Conservation (phyloP, 148 eudicot genomes). For the Rhododendron henanense region DNA sequence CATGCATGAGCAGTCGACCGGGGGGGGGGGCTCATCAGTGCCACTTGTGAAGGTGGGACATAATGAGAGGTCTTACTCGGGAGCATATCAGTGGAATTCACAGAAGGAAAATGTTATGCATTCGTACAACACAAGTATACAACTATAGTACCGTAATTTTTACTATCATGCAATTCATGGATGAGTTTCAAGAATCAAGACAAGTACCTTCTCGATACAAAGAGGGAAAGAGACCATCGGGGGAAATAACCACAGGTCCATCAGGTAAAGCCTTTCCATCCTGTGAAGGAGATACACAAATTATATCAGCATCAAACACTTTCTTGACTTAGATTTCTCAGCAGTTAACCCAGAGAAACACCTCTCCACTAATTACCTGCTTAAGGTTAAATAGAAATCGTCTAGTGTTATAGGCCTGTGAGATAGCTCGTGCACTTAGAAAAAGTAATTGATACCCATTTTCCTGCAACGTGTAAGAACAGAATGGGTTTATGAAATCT, state of each 20-base stretch:
- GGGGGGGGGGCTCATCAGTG: not conserved
- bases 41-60: not conserved
- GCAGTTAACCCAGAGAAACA: not conserved
- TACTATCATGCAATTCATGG: not conserved
- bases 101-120: not conserved
- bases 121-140: not conserved
- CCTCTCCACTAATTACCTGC: slow-evolving; percentile 51
- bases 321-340: not conserved
- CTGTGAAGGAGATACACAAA: slow-evolving; percentile 33
- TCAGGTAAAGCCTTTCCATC: slow-evolving; percentile 91
- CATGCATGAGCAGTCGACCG: not conserved
- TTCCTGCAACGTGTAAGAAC: slow-evolving; percentile 54
- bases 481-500: not conserved
- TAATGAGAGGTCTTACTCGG: not conserved
- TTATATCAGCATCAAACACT: not conserved
- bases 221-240: slow-evolving; percentile 98
- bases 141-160: not conserved
- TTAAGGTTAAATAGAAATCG: slow-evolving; percentile 82
- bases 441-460: slow-evolving; percentile 93
- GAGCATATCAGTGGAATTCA: slow-evolving; percentile 2
- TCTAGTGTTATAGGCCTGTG: slow-evolving; percentile 82
- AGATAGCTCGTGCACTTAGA: slow-evolving; percentile 94
- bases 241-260: slow-evolving; percentile 93
- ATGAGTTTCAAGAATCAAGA: not conserved
- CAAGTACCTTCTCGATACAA: slow-evolving; percentile 81